A percentile compares a stretch with the other conserved stretches of the same genome.
phyloP scores from a whole-genome alignment of 2,329 filamentous ascomycete genomes.

The Davidsoniella virescens region DNA sequence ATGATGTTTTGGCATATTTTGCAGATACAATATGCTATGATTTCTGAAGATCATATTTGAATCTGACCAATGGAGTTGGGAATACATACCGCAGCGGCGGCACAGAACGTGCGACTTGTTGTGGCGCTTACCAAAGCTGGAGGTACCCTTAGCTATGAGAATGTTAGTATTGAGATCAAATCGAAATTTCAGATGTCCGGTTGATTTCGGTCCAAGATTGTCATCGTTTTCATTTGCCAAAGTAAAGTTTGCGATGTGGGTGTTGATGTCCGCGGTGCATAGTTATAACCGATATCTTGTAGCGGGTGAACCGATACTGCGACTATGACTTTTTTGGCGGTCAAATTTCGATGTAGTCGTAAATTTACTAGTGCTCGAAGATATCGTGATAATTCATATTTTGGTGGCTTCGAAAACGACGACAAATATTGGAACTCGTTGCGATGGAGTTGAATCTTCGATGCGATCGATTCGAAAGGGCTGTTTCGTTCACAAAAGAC shows the following conservation, averaged over 20 bases:
- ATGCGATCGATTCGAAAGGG: too few species aligned
- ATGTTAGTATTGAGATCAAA: slow-evolving; percentile 14
- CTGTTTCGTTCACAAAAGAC: too few species aligned
- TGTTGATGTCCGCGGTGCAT: slow-evolving; percentile 10
- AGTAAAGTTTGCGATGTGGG: background rate
- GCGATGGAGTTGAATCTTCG: background rate
- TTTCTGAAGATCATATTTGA: background rate
- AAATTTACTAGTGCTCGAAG: too few species aligned
- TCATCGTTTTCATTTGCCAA: slow-evolving; percentile 9
- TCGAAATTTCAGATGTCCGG: slow-evolving; percentile 11
- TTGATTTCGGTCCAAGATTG: slow-evolving; percentile 15
- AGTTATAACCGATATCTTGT: background rate
- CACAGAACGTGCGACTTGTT: slow-evolving; percentile 98
- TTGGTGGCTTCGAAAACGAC: background rate
- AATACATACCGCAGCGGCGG: slow-evolving; percentile 85
- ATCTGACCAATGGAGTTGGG: background rate
- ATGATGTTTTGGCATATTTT: background rate
- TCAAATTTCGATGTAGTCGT: too few species aligned
- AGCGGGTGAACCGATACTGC: too few species aligned
- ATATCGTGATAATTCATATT: too few species aligned
- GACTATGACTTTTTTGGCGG: too few species aligned
- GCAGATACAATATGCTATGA: too few species aligned
- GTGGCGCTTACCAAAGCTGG: slow-evolving; percentile 53
- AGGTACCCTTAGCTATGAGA: slow-evolving; percentile 38
- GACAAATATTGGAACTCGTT: slow-evolving; percentile 2